Conservation (phyloP, 108 stramenopile species). For the Nitzschia sp. region DNA sequence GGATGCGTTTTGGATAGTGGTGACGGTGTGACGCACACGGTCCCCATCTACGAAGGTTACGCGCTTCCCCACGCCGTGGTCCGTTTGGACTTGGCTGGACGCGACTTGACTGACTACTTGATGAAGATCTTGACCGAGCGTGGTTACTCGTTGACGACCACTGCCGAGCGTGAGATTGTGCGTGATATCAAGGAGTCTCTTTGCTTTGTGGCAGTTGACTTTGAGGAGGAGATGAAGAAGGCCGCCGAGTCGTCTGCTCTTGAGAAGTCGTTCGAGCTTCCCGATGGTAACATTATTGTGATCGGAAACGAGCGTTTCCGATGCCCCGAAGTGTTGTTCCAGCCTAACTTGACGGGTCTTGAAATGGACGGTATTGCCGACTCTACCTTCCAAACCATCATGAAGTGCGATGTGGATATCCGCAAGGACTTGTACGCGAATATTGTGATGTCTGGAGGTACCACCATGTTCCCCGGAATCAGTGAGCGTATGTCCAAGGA, state of each 20-base stretch:
- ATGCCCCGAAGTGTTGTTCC: slow-evolving; percentile 93
- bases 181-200: slow-evolving; percentile 93
- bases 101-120: slow-evolving; percentile 94
- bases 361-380: slow-evolving; percentile 98
- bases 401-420: slow-evolving; percentile 99
- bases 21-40: slow-evolving; percentile 94
- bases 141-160: slow-evolving; percentile 93
- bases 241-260: slow-evolving; percentile 89
- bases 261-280: slow-evolving; percentile 92
- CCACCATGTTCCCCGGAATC: slow-evolving; percentile 99
- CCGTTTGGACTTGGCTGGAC: slow-evolving; percentile 92
- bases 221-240: slow-evolving; percentile 95
- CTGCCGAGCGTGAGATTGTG: slow-evolving; percentile 94
- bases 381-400: slow-evolving; percentile 98
- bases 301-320: slow-evolving; percentile 95
- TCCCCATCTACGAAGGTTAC: slow-evolving; percentile 96
- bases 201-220: slow-evolving; percentile 92
- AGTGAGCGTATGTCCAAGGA: slow-evolving; percentile 99
- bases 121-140: slow-evolving; percentile 94
- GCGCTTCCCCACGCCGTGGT: slow-evolving; percentile 95
- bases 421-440: slow-evolving; percentile 96
- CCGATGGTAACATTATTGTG: slow-evolving; percentile 94
- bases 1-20: slow-evolving; percentile 95
- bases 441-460: slow-evolving; percentile 94
- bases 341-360: slow-evolving; percentile 96